Percentiles rank a stretch among this genome's conserved stretches.
Conservation (phyloP, 495 filamentous ascomycete species). For the Cercophora scortea region DNA sequence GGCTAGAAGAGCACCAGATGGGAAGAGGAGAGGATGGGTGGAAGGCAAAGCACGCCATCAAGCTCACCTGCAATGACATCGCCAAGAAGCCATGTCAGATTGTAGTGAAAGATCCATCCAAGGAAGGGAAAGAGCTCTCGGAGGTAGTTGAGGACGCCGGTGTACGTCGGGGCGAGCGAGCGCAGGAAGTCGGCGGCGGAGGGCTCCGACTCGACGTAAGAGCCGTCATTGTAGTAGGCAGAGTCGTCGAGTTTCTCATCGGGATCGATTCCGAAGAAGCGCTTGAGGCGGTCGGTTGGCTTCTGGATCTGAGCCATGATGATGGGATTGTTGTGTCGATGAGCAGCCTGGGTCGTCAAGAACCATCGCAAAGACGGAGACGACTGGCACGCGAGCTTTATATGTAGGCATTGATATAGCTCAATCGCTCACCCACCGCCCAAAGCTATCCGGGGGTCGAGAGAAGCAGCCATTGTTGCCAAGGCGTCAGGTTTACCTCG, state of each 20-base stretch:
- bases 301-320: conserved; percentile 15
- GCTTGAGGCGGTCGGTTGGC: conserved; percentile 17
- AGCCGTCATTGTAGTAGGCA: conserved; percentile 35
- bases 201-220: conserved; percentile 73
- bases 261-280: conserved; percentile 20
- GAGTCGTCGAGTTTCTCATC: conserved; percentile 15
- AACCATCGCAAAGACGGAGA: background rate
- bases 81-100: conserved; percentile 41
- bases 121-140: conserved; percentile 38
- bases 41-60: background rate
- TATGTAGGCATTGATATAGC: no score
- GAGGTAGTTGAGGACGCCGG: conserved; percentile 47
- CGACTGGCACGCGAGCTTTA: no score
- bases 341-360: background rate
- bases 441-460: no score
- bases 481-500: no score
- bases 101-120: conserved; percentile 45
- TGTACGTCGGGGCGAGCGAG: conserved; percentile 45
- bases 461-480: no score
- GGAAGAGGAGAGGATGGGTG: background rate
- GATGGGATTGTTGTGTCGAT: background rate
- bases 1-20: no score
- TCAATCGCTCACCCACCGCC: no score
- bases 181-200: conserved; percentile 59
- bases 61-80: conserved; percentile 38